Evolutionary conservation across 306 rosid genomes (phyloP).

Genomic region (Citrullus mucosospermus): DNA sequence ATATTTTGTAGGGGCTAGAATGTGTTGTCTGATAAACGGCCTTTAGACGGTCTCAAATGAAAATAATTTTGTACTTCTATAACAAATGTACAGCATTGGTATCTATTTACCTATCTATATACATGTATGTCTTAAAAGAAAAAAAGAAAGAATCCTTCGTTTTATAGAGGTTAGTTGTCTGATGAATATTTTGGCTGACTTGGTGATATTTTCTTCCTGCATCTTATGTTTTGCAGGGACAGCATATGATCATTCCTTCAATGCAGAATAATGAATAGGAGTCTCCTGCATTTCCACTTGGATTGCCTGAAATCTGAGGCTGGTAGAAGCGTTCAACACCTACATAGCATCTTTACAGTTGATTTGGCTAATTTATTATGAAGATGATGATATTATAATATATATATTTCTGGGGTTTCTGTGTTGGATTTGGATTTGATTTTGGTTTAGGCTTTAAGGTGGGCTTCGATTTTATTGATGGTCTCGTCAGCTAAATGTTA

Average conservation of each 20-base stretch:
- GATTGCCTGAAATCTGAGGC: slow-evolving; percentile 16
- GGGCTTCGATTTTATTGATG: slow-evolving; percentile 13
- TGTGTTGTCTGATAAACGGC: background rate
- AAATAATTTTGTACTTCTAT: background rate
- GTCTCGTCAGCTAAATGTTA: slow-evolving; percentile 7
- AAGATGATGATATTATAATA: slow-evolving; percentile 1
- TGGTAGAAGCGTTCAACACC: slow-evolving; percentile 17
- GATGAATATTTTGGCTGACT: background rate
- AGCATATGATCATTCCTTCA: slow-evolving; percentile 30
- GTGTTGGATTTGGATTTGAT: slow-evolving; percentile 14
- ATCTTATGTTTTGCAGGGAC: slow-evolving; percentile 23
- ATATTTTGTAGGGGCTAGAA: background rate
- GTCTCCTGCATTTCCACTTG: slow-evolving; percentile 10
- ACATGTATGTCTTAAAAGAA: background rate
- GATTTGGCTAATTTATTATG: slow-evolving; percentile 15
- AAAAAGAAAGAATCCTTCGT: background rate
- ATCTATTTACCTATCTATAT: background rate
- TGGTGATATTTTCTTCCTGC: background rate
- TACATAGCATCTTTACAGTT: slow-evolving; percentile 14
- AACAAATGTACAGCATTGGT: background rate
- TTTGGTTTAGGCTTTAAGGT: slow-evolving; percentile 1
- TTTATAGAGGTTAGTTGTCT: background rate
- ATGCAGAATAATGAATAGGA: slow-evolving; percentile 24
- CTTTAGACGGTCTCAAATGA: background rate
- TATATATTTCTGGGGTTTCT: slow-evolving; percentile 15